These are phyloP conservation scores for Penicillium cinerascens DNA, from an alignment of 495 filamentous ascomycete species.

Conservation along the genomic window DNA sequence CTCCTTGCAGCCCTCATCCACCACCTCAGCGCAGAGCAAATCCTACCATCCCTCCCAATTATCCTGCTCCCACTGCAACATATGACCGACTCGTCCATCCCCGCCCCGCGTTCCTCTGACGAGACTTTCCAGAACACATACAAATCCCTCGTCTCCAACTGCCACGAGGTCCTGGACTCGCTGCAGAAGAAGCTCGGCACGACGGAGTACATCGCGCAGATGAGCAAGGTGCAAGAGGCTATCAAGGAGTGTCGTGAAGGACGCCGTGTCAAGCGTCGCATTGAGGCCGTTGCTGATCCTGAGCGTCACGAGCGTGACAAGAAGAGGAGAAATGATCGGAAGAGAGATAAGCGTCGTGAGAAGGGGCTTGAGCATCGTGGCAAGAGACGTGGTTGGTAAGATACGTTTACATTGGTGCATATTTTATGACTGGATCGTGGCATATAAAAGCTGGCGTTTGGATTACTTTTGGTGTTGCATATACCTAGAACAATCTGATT, in stretches of 20 bases:
- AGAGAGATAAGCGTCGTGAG: constrained; percentile 78
- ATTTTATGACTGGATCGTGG: constrained; percentile 25
- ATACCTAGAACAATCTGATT: constrained; percentile 10
- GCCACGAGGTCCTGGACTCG: constrained; percentile 66
- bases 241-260: constrained; percentile 67
- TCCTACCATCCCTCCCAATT: constrained; percentile 55
- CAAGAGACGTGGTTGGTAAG: constrained; percentile 64
- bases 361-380: constrained; percentile 65
- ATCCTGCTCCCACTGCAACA: constrained; percentile 80
- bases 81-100: constrained; percentile 74
- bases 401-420: constrained; percentile 10
- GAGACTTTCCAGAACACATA: constrained; percentile 62
- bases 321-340: constrained; percentile 78
- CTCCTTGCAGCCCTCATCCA: constrained; percentile 62
- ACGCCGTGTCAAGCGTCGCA: constrained; percentile 74
- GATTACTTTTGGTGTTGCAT: constrained; percentile 5
- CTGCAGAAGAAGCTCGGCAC: constrained; percentile 85
- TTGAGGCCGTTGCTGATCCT: constrained; percentile 78
- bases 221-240: constrained; percentile 63
- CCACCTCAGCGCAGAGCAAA: constrained; percentile 51
- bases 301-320: constrained; percentile 76
- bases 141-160: constrained; percentile 62
- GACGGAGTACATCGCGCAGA: constrained; percentile 63
- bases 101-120: constrained; percentile 61
- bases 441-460: constrained; percentile 31